Base-by-base conservation (phyloP, 495 filamentous ascomycete species). In the Lepidopterella palustris region DNA sequence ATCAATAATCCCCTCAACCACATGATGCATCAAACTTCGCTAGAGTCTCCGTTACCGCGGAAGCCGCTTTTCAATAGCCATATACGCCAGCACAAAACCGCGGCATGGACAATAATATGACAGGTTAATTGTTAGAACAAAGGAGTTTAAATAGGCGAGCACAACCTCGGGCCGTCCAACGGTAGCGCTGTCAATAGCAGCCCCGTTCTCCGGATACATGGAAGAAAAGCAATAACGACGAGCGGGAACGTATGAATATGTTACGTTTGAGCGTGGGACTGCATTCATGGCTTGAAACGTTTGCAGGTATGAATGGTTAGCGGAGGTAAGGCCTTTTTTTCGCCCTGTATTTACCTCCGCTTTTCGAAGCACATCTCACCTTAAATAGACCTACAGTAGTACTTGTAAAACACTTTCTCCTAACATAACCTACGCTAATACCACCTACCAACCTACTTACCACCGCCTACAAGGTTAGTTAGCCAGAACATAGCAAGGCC, bases 81-180 rank as follows among this genome's bases (percentile, higher is more conserved):
- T 42, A 18, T 15, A 2, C 18, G 35, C 9, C 35, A 42, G 35
- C 35, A 42, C 13, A 42, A 42, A 35, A 42, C 35, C 9, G 18
- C 13, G 35, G 35, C 3, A 42, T 42, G 18, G 35, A 42, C 18
- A 18, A 10, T 11, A 42, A 42, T 42, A 18, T 42, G 35, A 42
- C 35, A 42, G 18, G 13, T 10, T 13, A 42, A 4, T 3, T 11
- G 9, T 11, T 15, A 18, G 13, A 42, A 42, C 13, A 11, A 3
- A 15, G 35, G 13, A 42, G 18, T 42, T 3, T 42, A 18, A 18
- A 2, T 42, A 13, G 47, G n/a, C n/a, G n/a, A n/a, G 20, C 20
- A 50, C 47, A 50, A 50, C 47, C 47, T 50, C 47, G 47, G 47
- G 18, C 47, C 47, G 45, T 49, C 15, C 45, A 18, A 24, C 31